Evolutionary conservation across 108 stramenopile genomes (phyloP), one percentile per base, ranked within the genome.

Genomic region (Skeletonema tropicum): DNA sequence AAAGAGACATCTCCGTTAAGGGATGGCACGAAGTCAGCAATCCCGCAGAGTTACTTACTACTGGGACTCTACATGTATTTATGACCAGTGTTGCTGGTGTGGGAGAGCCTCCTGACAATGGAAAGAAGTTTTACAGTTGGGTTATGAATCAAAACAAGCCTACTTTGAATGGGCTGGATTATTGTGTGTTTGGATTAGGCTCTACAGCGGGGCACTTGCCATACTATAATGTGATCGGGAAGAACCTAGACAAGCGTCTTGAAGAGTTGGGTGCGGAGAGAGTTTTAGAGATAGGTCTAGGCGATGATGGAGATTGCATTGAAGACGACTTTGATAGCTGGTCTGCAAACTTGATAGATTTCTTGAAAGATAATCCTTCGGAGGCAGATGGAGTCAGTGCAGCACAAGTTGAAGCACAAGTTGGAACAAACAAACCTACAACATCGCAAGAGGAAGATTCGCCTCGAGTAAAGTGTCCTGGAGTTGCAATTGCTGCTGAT

Each of bases 251-350:
- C 72, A 30, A 64, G 75, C 75, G 84, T 62, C 70, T 98, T 25
- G 81, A 89, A 61, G 84, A 92, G 60, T 70, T 90, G 60, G 97
- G 97, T 21, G 96, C 83, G 8, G 60, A 64, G 7, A 74, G 85
- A 11, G 74, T 96, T 17, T 64, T 81, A 60, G 84, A 88, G 31
- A 65, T 94, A 48, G 94, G 93, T 10, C 74, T 95, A 57, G 98
- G 97, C 25, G 96, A 98, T 80, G 98, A 98, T 79, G 93, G 94
- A 46, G 88, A 83, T 57, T 86, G 90, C 52, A 82, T 98, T 30
- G 96, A 97, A 63, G 95, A 94, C 45, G 98, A 98, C 70, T 97
- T 95, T 75, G 98, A 97, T 76, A 75, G 75, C 21, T 98, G 97
- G 97, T 88, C 80, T 71, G 91, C 85, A 62, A 49, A 63, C 3